Percentiles rank a stretch among this genome's conserved stretches.
phyloP scores from a whole-genome alignment of 306 rosid genomes.

The Gillenia trifoliata region DNA sequence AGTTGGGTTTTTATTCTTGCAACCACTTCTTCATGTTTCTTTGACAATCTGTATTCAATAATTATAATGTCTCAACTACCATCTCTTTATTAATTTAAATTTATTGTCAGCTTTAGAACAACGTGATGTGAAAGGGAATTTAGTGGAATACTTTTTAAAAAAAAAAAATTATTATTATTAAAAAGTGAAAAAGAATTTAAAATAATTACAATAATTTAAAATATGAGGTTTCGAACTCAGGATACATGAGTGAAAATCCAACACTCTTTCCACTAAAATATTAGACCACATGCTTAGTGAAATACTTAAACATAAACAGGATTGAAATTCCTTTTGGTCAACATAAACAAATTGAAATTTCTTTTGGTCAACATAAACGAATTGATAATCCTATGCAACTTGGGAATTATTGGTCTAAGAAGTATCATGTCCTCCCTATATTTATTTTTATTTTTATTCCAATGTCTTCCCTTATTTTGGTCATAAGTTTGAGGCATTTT shows the following conservation, averaged over 20 bases:
- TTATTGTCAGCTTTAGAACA: neutral
- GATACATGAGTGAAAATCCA: too few relatives aligned
- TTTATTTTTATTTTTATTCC: too few relatives aligned
- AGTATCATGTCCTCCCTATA: too few relatives aligned
- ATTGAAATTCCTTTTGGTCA: too few relatives aligned
- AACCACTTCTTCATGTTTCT: neutral
- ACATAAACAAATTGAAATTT: neutral
- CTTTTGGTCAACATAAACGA: neutral
- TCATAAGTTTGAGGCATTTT: too few relatives aligned
- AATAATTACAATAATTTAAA: too few relatives aligned
- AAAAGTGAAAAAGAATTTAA: too few relatives aligned
- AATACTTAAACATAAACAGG: too few relatives aligned
- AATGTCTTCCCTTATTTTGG: neutral
- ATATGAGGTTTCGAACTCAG: too few relatives aligned
- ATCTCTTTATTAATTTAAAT: neutral
- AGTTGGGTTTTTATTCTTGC: neutral
- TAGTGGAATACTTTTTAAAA: neutral
- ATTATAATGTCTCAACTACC: neutral
- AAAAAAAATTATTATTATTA: too few relatives aligned
- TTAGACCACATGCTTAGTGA: too few relatives aligned
- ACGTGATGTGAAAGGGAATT: slow-evolving; percentile 5
- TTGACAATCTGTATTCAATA: neutral
- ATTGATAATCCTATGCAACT: neutral
- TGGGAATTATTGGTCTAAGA: neutral
- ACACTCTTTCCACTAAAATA: too few relatives aligned